Conservation (phyloP, 306 rosid genomes). For the Quercus suber region DNA sequence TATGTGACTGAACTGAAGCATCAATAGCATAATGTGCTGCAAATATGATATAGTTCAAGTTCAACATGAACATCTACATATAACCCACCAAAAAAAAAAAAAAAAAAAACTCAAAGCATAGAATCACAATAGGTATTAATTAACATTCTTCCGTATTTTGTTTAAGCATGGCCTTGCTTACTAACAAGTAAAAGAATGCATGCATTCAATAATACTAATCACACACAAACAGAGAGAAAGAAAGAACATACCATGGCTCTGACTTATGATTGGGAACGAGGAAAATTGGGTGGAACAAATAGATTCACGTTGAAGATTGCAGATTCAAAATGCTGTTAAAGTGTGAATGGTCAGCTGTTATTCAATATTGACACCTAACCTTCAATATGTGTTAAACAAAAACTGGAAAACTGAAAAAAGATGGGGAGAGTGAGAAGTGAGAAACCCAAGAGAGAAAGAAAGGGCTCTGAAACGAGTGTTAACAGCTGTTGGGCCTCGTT, state of each 20-base stretch:
- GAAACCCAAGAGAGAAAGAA: conserved; percentile 9
- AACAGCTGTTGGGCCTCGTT: conserved; percentile 24
- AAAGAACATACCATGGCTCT: conserved; percentile 36
- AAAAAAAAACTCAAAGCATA: too few relatives aligned
- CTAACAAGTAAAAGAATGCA: not conserved
- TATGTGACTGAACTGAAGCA: too few relatives aligned
- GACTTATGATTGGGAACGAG: conserved; percentile 6
- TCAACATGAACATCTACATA: too few relatives aligned
- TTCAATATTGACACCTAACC: conserved; percentile 12
- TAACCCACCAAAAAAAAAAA: too few relatives aligned
- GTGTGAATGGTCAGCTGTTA: not conserved
- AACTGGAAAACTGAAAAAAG: conserved; percentile 13
- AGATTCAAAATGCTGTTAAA: conserved; percentile 1
- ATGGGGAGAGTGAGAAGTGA: conserved; percentile 10
- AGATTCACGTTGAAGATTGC: conserved; percentile 8
- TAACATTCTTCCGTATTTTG: not conserved
- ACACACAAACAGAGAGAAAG: not conserved
- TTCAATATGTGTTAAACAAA: conserved; percentile 5
- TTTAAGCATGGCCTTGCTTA: not conserved
- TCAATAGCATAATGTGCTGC: too few relatives aligned
- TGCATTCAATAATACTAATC: not conserved
- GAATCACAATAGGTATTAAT: not conserved
- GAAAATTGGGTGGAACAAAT: not conserved
- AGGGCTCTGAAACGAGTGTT: not conserved
- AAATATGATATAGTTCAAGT: too few relatives aligned